These are phyloP conservation scores for Moricandia moricandioides DNA, from an alignment of 345 rosid species.

Conservation along the genomic window DNA sequence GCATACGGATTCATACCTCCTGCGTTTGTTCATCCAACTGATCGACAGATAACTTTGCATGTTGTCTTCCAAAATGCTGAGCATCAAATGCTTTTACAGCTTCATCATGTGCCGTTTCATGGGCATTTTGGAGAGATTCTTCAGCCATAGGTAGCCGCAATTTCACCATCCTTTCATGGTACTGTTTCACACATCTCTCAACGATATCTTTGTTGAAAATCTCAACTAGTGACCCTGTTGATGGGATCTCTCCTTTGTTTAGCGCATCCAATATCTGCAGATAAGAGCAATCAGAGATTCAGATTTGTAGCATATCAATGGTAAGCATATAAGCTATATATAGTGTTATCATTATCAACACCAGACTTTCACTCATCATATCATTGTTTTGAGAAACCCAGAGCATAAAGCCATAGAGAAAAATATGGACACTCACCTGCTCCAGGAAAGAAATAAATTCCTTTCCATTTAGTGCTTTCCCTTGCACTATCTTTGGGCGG, in stretches of 20 bases:
- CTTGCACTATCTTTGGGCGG: constrained; percentile 95
- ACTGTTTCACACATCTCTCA: constrained; percentile 78
- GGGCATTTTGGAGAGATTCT: constrained; percentile 62
- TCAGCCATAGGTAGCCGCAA: constrained; percentile 64
- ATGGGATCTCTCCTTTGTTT: constrained; percentile 98
- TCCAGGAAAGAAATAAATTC: constrained; percentile 89
- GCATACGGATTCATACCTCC: constrained; percentile 52
- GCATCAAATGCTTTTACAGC: constrained; percentile 72
- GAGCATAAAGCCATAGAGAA: neutral
- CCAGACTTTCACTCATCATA: constrained; percentile 3
- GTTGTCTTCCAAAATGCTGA: constrained; percentile 93
- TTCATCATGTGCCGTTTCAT: constrained; percentile 55
- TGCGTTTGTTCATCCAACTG: constrained; percentile 79
- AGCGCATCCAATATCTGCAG: constrained; percentile 93
- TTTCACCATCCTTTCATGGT: constrained; percentile 63
- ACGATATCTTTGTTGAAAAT: constrained; percentile 91
- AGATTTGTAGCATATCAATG: neutral
- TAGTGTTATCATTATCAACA: neutral
- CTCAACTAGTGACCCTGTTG: constrained; percentile 98
- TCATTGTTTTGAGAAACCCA: neutral
- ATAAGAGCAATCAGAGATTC: constrained; percentile 12
- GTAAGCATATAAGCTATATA: neutral
- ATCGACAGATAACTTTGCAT: constrained; percentile 75
- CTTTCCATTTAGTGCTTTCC: constrained; percentile 75
- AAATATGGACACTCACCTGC: constrained; percentile 53